These are phyloP conservation scores for Candida vartiovaarae DNA, from an alignment of 805 yeast species.

Conservation along the genomic window DNA sequence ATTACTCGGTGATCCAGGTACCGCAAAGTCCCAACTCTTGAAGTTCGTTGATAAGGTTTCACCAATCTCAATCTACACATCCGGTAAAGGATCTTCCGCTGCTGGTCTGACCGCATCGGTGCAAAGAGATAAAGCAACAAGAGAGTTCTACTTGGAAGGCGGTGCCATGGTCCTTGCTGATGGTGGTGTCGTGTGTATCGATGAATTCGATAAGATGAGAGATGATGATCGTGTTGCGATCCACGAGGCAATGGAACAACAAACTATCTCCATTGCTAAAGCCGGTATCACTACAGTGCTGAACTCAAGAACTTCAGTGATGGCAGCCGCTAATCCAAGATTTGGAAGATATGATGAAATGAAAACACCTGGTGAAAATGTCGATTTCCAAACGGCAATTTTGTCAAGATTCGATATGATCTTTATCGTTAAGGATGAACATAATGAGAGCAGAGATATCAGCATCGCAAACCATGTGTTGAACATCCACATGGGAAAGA, in stretches of 20 bases:
- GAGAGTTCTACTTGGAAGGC: slow-evolving; percentile 95
- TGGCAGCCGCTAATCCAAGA: slow-evolving; percentile 97
- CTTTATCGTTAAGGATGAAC: slow-evolving; percentile 93
- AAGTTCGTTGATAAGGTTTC: slow-evolving; percentile 93
- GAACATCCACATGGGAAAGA: slow-evolving; percentile 86
- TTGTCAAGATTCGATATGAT: slow-evolving; percentile 98
- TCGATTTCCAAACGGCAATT: slow-evolving; percentile 95
- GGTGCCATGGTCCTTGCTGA: slow-evolving; percentile 99
- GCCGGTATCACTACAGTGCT: slow-evolving; percentile 98
- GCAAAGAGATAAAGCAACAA: slow-evolving; percentile 79
- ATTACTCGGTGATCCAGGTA: slow-evolving; percentile 96
- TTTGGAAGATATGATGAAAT: slow-evolving; percentile 95
- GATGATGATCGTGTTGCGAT: slow-evolving; percentile 98
- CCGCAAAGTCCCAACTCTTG: slow-evolving; percentile 93
- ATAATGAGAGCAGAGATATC: slow-evolving; percentile 76
- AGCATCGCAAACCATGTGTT: slow-evolving; percentile 92
- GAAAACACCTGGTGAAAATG: slow-evolving; percentile 95
- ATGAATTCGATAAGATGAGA: slow-evolving; percentile 98
- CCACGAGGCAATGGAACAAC: slow-evolving; percentile 99
- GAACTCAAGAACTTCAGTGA: slow-evolving; percentile 91
- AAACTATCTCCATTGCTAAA: slow-evolving; percentile 95
- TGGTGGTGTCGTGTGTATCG: slow-evolving; percentile 98
- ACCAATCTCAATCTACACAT: slow-evolving; percentile 92
- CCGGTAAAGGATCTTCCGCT: slow-evolving; percentile 99
- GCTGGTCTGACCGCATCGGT: slow-evolving; percentile 99